Percentiles rank a stretch among this genome's conserved stretches.
Conservation (phyloP, 2,329 filamentous ascomycete species). For the Verticillium longisporum region DNA sequence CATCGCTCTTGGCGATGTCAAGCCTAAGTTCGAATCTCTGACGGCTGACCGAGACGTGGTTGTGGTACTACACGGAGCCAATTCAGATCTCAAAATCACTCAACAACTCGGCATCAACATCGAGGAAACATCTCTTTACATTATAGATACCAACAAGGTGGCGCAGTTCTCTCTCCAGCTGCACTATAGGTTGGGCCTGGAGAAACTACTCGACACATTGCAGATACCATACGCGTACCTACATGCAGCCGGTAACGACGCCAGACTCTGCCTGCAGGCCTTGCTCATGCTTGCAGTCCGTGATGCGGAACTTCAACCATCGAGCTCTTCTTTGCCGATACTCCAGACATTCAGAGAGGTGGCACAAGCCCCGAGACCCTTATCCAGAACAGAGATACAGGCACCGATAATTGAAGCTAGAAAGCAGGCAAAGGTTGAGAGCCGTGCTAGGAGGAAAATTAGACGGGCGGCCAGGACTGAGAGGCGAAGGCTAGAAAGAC, state of each 20-base stretch:
- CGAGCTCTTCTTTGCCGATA: not conserved
- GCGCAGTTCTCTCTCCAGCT: slow-evolving; percentile 16
- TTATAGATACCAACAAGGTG: slow-evolving; percentile 17
- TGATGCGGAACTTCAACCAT: slow-evolving; percentile 4
- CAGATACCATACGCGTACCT: slow-evolving; percentile 12
- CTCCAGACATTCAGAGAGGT: not conserved
- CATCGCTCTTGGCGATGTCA: slow-evolving; percentile 5
- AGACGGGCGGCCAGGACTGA: no score
- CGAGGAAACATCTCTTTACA: slow-evolving; percentile 8
- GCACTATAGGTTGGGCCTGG: slow-evolving; percentile 14
- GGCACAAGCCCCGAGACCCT: not conserved
- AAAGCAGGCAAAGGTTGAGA: no score
- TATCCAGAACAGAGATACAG: not conserved
- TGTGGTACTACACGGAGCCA: slow-evolving; percentile 3
- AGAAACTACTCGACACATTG: slow-evolving; percentile 13
- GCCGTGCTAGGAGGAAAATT: no score
- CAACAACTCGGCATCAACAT: slow-evolving; percentile 1
- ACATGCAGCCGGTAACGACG: slow-evolving; percentile 20
- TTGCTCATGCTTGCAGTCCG: slow-evolving; percentile 8
- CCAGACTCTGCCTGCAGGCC: slow-evolving; percentile 15
- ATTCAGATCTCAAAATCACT: slow-evolving; percentile 5
- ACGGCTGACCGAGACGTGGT: slow-evolving; percentile 1
- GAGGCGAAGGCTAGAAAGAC: no score
- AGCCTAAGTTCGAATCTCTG: not conserved
- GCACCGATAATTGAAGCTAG: no score